Conservation (phyloP, 2,329 filamentous ascomycete species). For the Meredithiella fracta region DNA sequence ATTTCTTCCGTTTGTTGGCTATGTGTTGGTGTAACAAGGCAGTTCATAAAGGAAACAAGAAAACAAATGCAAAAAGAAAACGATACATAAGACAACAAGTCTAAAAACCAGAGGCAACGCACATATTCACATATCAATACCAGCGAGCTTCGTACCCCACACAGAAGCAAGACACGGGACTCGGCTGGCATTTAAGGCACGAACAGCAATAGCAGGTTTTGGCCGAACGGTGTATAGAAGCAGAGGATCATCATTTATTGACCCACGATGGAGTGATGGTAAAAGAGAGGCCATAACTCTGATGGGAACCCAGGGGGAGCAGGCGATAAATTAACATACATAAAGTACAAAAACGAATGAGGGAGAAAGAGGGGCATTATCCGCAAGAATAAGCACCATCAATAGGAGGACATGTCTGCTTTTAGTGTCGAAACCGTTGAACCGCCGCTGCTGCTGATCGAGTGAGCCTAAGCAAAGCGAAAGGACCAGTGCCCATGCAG, state of each 20-base stretch:
- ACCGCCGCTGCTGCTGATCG: constrained; percentile 3
- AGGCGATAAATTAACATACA: constrained; percentile 47
- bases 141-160: too few relatives aligned
- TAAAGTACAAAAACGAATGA: constrained; percentile 23
- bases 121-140: not conserved
- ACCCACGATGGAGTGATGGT: constrained; percentile 22
- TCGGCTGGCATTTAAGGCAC: not conserved
- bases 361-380: constrained; percentile 7
- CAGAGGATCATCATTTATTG: constrained; percentile 26
- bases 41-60: not conserved
- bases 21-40: too few relatives aligned
- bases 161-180: not conserved
- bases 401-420: constrained; percentile 29
- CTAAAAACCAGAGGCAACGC: constrained; percentile 2
- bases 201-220: not conserved
- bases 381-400: constrained; percentile 22
- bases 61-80: constrained; percentile 11
- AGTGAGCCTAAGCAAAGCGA: not conserved
- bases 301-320: constrained; percentile 9
- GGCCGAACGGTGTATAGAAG: not conserved
- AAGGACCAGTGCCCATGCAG: not conserved
- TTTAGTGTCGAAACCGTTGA: not conserved
- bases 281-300: constrained; percentile 4
- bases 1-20: too few relatives aligned
- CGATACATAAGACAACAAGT: constrained; percentile 26